These are phyloP conservation scores for Neoscytalidium dimidiatum DNA, from an alignment of 2,329 filamentous ascomycete genomes.

Conservation along the genomic window DNA sequence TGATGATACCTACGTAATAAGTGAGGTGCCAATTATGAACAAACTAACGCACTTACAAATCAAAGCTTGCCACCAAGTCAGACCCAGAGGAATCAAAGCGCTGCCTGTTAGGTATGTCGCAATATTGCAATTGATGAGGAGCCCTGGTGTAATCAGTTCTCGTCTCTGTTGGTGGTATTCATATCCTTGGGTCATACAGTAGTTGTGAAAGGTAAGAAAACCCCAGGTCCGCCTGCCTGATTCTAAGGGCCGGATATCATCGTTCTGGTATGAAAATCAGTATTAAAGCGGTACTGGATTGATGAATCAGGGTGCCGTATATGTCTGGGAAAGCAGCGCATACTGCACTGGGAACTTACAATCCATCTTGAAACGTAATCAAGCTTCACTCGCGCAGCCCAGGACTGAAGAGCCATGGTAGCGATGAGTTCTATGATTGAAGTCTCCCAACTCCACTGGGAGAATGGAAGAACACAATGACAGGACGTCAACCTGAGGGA, in stretches of 20 bases:
- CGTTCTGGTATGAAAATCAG: background rate
- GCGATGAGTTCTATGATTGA: background rate
- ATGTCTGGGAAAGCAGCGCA: no score
- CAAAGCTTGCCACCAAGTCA: slow-evolving; percentile 46
- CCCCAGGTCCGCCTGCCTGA: slow-evolving; percentile 46
- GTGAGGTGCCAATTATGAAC: background rate
- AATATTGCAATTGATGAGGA: slow-evolving; percentile 52
- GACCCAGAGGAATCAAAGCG: slow-evolving; percentile 40
- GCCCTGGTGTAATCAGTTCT: slow-evolving; percentile 33
- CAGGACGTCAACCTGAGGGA: background rate
- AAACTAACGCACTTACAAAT: background rate
- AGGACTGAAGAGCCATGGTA: background rate
- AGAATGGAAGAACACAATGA: background rate
- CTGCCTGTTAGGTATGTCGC: slow-evolving; percentile 42
- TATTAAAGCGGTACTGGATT: no score
- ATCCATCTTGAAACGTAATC: background rate
- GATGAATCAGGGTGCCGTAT: no score
- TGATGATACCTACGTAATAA: slow-evolving; percentile 35
- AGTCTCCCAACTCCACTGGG: background rate
- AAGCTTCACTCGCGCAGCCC: background rate
- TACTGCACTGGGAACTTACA: background rate
- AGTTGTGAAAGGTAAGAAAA: slow-evolving; percentile 47
- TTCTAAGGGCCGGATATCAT: slow-evolving; percentile 54
- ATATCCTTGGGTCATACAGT: slow-evolving; percentile 38
- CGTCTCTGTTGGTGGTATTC: background rate